Evolutionary conservation across 805 yeast species (phyloP).

Genomic region (Metschnikowia hibisci): DNA sequence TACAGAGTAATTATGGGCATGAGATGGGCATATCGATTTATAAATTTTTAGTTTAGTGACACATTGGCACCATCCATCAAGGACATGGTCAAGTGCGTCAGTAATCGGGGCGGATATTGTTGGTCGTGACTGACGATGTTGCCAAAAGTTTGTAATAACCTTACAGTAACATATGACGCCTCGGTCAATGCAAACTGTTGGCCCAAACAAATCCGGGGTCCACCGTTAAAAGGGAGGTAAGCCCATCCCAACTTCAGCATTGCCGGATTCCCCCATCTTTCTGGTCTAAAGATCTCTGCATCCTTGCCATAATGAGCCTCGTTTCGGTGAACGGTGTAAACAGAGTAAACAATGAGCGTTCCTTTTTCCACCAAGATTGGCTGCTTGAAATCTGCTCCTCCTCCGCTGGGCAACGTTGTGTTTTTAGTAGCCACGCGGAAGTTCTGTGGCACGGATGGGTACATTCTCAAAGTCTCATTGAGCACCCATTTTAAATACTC

Average conservation of each 20-base stretch:
- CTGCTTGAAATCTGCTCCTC: constrained; percentile 35
- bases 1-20: not conserved
- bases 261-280: constrained; percentile 40
- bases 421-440: constrained; percentile 43
- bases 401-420: constrained; percentile 50
- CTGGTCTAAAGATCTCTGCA: constrained; percentile 43
- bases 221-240: constrained; percentile 23
- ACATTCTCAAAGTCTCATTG: constrained; percentile 47
- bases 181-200: constrained; percentile 25
- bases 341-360: constrained; percentile 33
- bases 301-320: constrained; percentile 40
- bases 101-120: constrained; percentile 14
- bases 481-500: constrained; percentile 45
- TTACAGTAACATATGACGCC: constrained; percentile 18
- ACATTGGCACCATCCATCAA: constrained; percentile 16
- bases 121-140: constrained; percentile 8
- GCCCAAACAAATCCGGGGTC: constrained; percentile 24
- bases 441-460: constrained; percentile 50
- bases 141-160: constrained; percentile 18
- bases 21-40: not conserved
- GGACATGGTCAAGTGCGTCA: constrained; percentile 17
- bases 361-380: constrained; percentile 45
- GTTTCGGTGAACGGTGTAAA: constrained; percentile 42
- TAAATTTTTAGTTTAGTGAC: constrained; percentile 1
- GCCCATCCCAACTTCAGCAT: constrained; percentile 21